phyloP scores from a whole-genome alignment of 768 basidiomycete genomes.

The Daedaleopsis sinensis region DNA sequence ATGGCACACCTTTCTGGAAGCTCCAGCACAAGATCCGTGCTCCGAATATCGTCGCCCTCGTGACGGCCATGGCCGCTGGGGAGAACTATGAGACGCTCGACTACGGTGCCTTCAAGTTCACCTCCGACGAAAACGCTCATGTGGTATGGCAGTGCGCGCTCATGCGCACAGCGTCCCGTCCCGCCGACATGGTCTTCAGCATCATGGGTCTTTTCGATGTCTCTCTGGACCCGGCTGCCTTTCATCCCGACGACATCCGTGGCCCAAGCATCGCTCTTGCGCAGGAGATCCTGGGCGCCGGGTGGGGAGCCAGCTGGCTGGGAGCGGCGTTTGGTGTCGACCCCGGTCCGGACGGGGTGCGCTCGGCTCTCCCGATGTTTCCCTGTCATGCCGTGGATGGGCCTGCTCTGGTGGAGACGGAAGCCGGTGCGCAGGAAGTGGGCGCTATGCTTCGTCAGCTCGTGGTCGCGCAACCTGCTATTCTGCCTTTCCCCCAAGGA shows the following conservation, averaged over 20 bases:
- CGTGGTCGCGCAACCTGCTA: slow-evolving; percentile 1
- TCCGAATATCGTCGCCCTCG: slow-evolving; percentile 5
- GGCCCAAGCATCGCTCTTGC: slow-evolving; percentile 8
- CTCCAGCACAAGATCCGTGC: not conserved
- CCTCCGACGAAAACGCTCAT: not conserved
- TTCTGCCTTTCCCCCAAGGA: slow-evolving; percentile 7
- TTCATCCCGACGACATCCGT: slow-evolving; percentile 5
- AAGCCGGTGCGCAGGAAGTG: slow-evolving; percentile 1
- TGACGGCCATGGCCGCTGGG: not conserved
- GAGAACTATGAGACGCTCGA: no score
- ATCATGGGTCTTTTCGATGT: slow-evolving; percentile 17
- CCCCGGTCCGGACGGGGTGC: not conserved
- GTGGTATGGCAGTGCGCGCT: slow-evolving; percentile 16
- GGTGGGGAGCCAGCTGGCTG: slow-evolving; percentile 14
- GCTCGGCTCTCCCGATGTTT: slow-evolving; percentile 10
- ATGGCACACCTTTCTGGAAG: not conserved
- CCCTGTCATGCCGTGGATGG: slow-evolving; percentile 3
- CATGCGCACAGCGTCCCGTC: slow-evolving; percentile 18
- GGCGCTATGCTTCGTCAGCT: not conserved
- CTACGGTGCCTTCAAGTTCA: not conserved
- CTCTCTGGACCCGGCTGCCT: slow-evolving; percentile 2
- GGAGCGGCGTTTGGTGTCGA: not conserved
- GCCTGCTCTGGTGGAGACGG: slow-evolving; percentile 2
- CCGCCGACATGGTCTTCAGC: slow-evolving; percentile 20
- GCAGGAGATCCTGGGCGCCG: slow-evolving; percentile 2